phyloP scores from a whole-genome alignment of 495 filamentous ascomycete genomes.

The Hyaloscypha variabilis region DNA sequence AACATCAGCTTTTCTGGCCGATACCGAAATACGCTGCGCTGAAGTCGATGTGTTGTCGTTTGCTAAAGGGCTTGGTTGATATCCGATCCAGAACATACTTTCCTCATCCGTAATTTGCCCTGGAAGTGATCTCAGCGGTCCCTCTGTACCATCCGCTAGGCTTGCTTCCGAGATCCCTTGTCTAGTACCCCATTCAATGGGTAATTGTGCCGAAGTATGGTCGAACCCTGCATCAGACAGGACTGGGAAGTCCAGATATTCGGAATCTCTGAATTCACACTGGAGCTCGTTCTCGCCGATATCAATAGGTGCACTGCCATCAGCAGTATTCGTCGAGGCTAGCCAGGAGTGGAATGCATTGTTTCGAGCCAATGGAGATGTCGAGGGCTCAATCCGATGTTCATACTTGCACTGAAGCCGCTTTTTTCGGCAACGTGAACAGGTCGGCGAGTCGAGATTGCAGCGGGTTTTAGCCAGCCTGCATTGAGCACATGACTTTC shows the following conservation, averaged over 20 bases:
- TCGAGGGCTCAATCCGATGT: not conserved
- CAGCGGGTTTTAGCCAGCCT: slow-evolving; percentile 16
- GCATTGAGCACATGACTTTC: slow-evolving; percentile 18
- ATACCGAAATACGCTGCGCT: not conserved
- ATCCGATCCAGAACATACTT: not conserved
- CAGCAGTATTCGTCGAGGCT: not conserved
- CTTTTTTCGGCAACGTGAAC: slow-evolving; percentile 9
- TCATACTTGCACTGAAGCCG: slow-evolving; percentile 11
- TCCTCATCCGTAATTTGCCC: not conserved
- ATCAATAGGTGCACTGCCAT: not conserved
- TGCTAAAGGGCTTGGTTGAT: not conserved
- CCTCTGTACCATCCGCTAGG: too few relatives aligned
- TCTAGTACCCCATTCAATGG: not conserved
- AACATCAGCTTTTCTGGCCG: not conserved
- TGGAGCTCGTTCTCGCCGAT: not conserved
- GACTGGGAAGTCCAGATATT: not conserved
- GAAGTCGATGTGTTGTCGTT: not conserved
- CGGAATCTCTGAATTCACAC: not conserved
- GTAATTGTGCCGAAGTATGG: not conserved
- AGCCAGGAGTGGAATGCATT: slow-evolving; percentile 9
- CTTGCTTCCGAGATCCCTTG: not conserved
- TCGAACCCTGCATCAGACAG: not conserved
- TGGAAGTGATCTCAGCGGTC: not conserved
- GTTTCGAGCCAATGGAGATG: not conserved
- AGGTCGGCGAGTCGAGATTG: slow-evolving; percentile 17